Evolutionary conservation across 768 basidiomycete species (phyloP).

Genomic region (Pisolithus orientalis): DNA sequence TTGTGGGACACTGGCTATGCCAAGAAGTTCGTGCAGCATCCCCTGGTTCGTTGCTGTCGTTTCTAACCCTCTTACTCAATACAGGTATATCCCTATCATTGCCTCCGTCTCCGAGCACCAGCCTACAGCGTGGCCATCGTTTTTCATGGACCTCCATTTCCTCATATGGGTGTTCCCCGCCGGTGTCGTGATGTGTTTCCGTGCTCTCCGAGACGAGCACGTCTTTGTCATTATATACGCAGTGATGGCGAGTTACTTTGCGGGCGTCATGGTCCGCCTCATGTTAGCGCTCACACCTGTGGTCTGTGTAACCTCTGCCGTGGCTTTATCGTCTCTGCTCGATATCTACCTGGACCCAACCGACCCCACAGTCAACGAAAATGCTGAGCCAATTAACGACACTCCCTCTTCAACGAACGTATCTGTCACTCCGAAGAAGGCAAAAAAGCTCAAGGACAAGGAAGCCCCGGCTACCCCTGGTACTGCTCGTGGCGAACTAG

Average conservation of each 20-base stretch:
- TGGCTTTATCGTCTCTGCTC: conserved; percentile 81
- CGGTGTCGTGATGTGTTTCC: conserved; percentile 92
- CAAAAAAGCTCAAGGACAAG: conserved; percentile 56
- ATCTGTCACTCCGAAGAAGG: conserved; percentile 26
- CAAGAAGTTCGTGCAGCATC: conserved; percentile 62
- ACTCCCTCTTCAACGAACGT: conserved; percentile 22
- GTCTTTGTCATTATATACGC: conserved; percentile 98
- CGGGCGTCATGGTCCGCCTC: conserved; percentile 98
- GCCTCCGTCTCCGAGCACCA: conserved; percentile 99
- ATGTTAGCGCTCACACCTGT: conserved; percentile 97
- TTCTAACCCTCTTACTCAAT: conserved; percentile 5
- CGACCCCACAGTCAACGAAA: conserved; percentile 44
- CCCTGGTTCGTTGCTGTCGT: background rate
- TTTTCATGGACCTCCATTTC: conserved; percentile 99
- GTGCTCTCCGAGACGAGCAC: conserved; percentile 90
- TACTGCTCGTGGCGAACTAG: conserved; percentile 34
- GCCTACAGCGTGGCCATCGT: conserved; percentile 98
- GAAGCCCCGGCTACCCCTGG: conserved; percentile 38
- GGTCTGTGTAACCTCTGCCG: conserved; percentile 89
- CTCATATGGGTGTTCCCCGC: conserved; percentile 98
- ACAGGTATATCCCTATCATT: conserved; percentile 91
- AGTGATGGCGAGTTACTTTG: conserved; percentile 94
- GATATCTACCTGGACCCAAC: conserved; percentile 86
- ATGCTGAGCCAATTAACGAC: conserved; percentile 2
- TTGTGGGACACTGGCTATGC: conserved; percentile 99